Base-by-base conservation (phyloP, 2,329 filamentous ascomycete species). In the Cladosporium sp. region DNA sequence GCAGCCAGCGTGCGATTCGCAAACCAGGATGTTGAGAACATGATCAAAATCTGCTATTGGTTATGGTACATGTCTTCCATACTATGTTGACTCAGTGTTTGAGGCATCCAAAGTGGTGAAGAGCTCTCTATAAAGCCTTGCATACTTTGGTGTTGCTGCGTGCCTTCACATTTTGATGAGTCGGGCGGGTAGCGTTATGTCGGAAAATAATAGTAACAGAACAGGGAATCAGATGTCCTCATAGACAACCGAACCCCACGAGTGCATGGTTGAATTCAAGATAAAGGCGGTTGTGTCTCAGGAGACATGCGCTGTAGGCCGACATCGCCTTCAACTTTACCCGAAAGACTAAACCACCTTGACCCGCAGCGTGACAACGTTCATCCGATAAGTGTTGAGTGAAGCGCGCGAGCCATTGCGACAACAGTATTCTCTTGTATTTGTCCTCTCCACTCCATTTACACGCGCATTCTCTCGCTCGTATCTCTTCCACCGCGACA, bases 321-420 rank as follows among this genome's bases (percentile, higher is more conserved):
- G 52, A 55, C 52, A 55, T 29, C 52, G 52, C 28, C 28, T 21
- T 53, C 50, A 53, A 29, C 52, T 55, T 55, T 55, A 55, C 29
- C 52, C 50, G 52, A 55, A 33, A 33, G 28, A 55, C 52, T 55
- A 55, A 55, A 55, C 33, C 33, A 35, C 12, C 33, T 35, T 35
- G 33, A 35, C 16, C 52, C 28, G 18, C 16, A 29, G 52, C 52
- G 52, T 55, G 52, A 55, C 52, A 33, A 55, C 52, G 52, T 55
- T 55, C 52, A 55, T 55, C 52, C 52, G 52, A 55, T 23, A 55
- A 55, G 52, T 59, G 56, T 37, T 59, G 56, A 59, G 56, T 28
- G 28, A 33, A 11, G 21, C 40, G 40, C 52, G 56, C 23, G 56
- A 44, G 23, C 56, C 56, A 59, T 46, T 59, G 56, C 56, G 56